Percentiles rank a stretch among this genome's conserved stretches.
Conservation (phyloP, 345 rosid species). For the Gossypium mustelinum region DNA sequence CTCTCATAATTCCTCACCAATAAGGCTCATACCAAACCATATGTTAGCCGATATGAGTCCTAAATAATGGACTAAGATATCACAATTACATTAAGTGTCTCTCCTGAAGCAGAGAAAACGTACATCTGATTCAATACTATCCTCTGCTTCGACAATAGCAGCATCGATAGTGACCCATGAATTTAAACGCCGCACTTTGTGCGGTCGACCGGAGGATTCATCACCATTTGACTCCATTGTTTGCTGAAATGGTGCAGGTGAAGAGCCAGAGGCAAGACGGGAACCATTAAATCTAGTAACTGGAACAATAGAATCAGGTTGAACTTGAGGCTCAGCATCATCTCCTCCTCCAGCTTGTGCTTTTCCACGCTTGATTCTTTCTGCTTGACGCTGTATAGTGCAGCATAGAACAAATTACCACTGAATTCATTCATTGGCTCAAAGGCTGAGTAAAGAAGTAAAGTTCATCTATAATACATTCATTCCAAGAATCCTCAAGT, state of each 20-base stretch:
- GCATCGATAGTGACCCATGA: slow-evolving; percentile 62
- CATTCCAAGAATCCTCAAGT: not conserved
- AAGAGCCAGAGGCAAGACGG: slow-evolving; percentile 84
- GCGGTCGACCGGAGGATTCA: slow-evolving; percentile 29
- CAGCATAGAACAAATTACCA: slow-evolving; percentile 6
- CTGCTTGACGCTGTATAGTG: slow-evolving; percentile 66
- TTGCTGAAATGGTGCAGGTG: slow-evolving; percentile 71
- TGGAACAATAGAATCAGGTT: slow-evolving; percentile 66
- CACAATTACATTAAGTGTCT: slow-evolving; percentile 50
- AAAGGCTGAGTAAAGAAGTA: not conserved
- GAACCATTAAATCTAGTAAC: slow-evolving; percentile 71
- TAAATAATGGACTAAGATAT: slow-evolving; percentile 38
- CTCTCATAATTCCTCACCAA: slow-evolving; percentile 46
- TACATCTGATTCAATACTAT: slow-evolving; percentile 73
- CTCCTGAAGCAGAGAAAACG: slow-evolving; percentile 46
- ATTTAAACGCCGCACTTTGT: slow-evolving; percentile 48
- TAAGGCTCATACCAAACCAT: slow-evolving; percentile 42
- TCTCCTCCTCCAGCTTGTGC: slow-evolving; percentile 52
- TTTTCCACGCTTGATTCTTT: slow-evolving; percentile 62
- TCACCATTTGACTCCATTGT: slow-evolving; percentile 27
- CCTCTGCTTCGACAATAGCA: slow-evolving; percentile 75
- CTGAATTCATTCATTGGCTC: not conserved
- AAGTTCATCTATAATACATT: not conserved
- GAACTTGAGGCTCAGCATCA: slow-evolving; percentile 51
- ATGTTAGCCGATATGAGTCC: slow-evolving; percentile 24